Evolutionary conservation across 2,329 filamentous ascomycete genomes (phyloP), one percentile per base, ranked within the genome.

Genomic region (Fusarium oligoseptatum): DNA sequence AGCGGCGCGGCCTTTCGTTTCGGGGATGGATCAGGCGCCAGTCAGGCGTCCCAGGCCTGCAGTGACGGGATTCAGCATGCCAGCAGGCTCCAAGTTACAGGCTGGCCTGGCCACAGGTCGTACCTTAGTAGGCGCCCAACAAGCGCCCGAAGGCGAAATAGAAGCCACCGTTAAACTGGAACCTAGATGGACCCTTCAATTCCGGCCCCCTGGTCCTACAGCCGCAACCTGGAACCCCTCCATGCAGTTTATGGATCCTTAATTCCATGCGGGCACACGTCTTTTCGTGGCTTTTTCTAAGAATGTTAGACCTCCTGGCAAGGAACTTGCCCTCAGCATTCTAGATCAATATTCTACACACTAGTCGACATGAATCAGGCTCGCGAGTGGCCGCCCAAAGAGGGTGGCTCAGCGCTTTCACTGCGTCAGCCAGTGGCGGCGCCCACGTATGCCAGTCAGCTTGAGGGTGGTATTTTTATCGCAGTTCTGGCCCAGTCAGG

Each of bases 341-440:
- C 36, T 37, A 43, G 34, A 34, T 37, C 34, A n/a, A 29, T 37
- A 24, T 17, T 45, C 20, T 17, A 12, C 17, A 24, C 20, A 60
- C 41, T 20, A 32, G 34, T 36, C 22, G 45, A 22, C 41, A 15
- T 34, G 24, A 43, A 36, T 27, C 27, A 36, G 60, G 61, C 32
- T 57, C 56, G 60, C 52, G 56, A 64, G 39, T 72, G 60, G 57
- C 57, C 27, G 20, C 57, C 68, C 60, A 41, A 22, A 52, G 57
- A 48, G 63, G 63, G 77, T 78, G 77, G 77, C 77, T 77, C 64
- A 78, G 77, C 72, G 29, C 64, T 71, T 55, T 62, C 60, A 57
- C 71, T 77, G 74, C 73, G 76, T 77, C 72, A 79, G 77, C 73
- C 48, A 60, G 77, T 76, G 77, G 76, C 70, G 77, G 67, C 68